Base-by-base conservation (phyloP, 192 early-diverging fungal genomes). In the Pilaira anomala region DNA sequence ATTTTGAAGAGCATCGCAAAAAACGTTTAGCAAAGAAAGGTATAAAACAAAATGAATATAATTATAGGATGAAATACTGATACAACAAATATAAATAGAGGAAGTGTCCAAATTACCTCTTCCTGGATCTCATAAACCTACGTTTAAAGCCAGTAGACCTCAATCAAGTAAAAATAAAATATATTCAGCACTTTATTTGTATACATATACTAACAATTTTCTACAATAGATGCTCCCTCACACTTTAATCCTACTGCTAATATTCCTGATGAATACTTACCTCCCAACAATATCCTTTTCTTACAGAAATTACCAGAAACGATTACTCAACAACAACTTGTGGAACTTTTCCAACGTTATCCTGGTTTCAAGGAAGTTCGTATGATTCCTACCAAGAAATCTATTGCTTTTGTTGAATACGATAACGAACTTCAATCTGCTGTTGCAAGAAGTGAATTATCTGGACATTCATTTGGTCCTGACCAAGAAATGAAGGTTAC, bases 391-490 rank as follows among this genome's bases (percentile, higher is more conserved):
- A 88, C 90, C 67, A 94, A 93, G 69, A 88, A 85, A 65, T 92
- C 90, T 29, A 92, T 98, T 73, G 94, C 95, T 0, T 99, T 99
- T 80, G 94, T 98, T 45, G 95, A 98, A 76, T 99, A 93, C 72
- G 91, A 90, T 26, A 82, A 81, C n/a, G 97, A 96, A 30, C 63
- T 78, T 13, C 89, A 93, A 63, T 83, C 93, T 2, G 85, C 82
- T n/a, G 70, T 80, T 29, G 95, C 93, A 55, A 93, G 93, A 69
- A 78, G 78, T 29, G 79, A 85, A 14, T 74, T 94, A 48, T 67
- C 89, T 41, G 80, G 77, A 40, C 85, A 83, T 68, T 73, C 77
- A 65, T 83, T 94, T 62, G 73, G 76, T 9, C 75, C 78, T 7
- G 87, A 86, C 30, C 77, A 88, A 54, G 82, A 80, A 66, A 86